Evolutionary conservation across 345 rosid genomes (phyloP), one percentile per base, ranked within the genome.

Genomic region (Hirschfeldia incana): DNA sequence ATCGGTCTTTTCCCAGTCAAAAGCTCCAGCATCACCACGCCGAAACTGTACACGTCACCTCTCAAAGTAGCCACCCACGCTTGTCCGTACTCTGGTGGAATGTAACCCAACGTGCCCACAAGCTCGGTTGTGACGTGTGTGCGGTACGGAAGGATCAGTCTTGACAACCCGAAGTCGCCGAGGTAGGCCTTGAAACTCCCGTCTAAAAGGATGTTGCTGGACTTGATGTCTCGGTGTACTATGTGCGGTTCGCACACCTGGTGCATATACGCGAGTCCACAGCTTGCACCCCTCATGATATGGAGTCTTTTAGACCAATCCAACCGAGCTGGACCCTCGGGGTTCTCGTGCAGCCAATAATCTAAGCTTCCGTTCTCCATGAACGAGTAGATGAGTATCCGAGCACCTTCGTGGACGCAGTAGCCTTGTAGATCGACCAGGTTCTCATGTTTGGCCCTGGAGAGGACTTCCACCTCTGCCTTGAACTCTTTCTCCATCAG

Each of bases 11-110:
- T 88, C 67, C 91, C 89, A 0, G 87, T 86, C 17, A 88, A 82
- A 53, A 88, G 77, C 81, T 88, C 91, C 4, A 88, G 87, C 86
- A 88, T 84, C 27, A 88, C 91, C 29, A 88, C 87, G 16, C 91
- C 91, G 33, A 88, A 86, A 84, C 91, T 88, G 82, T 88, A 88
- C 84, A 88, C 81, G 66, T 88, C 91, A 44, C 91, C 91, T 78
- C 91, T 80, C 82, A 88, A 62, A 46, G 91, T 86, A 17, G 91
- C 91, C 44, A 86, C 82, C 91, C 89, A 88, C 9, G 91, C 91
- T 73, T 86, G 91, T 68, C 89, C 91, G 36, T 88, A 88, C 72
- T 87, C 90, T 51, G 90, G 90, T 26, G 90, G 90, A 70, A 87
- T 87, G 74, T 87, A 87, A 36, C 91, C 91, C 78, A 88, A 70